Base-by-base conservation (phyloP, 768 basidiomycete genomes). In the Lactifluus echinatus region DNA sequence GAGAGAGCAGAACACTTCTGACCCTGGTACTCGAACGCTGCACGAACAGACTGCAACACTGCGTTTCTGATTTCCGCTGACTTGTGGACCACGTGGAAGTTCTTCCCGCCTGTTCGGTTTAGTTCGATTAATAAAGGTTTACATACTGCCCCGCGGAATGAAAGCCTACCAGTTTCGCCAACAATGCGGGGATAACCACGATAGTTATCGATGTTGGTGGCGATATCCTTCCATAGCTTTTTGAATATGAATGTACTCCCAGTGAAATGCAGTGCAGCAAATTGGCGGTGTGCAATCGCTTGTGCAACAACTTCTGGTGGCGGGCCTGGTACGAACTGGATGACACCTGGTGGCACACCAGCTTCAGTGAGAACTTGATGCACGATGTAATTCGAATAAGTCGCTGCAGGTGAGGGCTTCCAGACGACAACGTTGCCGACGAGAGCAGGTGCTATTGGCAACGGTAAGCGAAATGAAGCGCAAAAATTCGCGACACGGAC, bases 1-100 rank as follows among this genome's bases (percentile, higher is more conserved):
- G 94, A 94, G 31, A 94, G 79, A 0, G 96, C 96, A 12, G 93
- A 94, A 70, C 96, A 99, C 72, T 98, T 99, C 70, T 99, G 96
- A 50, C 91, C 93, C 76, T 93, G 92, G 71, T 97, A 99, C 72
- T 99, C 96, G 70, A 95, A 98, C 1, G 87, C 93, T 17, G 79
- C 89, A 54, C 96, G 79, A 59, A 98, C 79, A 50, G 77, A 81
- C 74, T 98, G 95, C 46, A 89, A 63, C 49, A 90, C 96, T n/a
- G 94, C 91, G 63, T 93, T 94, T 68, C 76, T 76, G 52, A 96
- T 72, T 65, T 96, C 89, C 36, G 94, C 95, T 14, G 84, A 85
- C 53, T 79, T 75, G 71, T 98, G 96, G 48, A 98, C 76, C 45
- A 99, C 63, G 72, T 98, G 96, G 78, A 94, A 98, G 78, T 99